Evolutionary conservation across 352 stramenopile genomes (phyloP).

Genomic region (Phytophthora quininea): DNA sequence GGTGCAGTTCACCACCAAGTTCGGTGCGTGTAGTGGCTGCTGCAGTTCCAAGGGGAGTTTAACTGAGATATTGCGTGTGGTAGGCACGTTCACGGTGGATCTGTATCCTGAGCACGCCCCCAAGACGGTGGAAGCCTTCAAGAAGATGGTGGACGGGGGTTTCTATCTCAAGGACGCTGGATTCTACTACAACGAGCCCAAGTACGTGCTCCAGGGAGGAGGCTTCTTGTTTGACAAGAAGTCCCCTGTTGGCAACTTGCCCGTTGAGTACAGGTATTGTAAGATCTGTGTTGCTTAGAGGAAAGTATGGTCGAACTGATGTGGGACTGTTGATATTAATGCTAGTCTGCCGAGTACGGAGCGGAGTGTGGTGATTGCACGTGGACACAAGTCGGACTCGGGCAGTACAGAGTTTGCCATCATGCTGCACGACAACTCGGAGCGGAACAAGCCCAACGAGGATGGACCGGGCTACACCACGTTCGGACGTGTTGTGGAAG

Average conservation of each 20-base stretch:
- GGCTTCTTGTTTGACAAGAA: slow-evolving; percentile 75
- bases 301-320: slow-evolving; percentile 14
- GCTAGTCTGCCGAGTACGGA: slow-evolving; percentile 71
- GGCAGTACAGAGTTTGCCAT: slow-evolving; percentile 86
- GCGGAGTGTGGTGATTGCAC: slow-evolving; percentile 84
- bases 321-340: neutral
- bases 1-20: slow-evolving; percentile 82
- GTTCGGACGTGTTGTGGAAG: slow-evolving; percentile 78
- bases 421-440: slow-evolving; percentile 86
- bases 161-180: slow-evolving; percentile 79
- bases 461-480: slow-evolving; percentile 77
- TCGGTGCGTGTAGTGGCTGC: slow-evolving; percentile 40
- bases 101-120: slow-evolving; percentile 82
- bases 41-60: neutral
- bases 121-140: slow-evolving; percentile 74
- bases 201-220: slow-evolving; percentile 81
- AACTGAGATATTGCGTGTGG: neutral
- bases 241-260: slow-evolving; percentile 70
- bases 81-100: slow-evolving; percentile 77
- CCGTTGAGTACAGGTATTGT: slow-evolving; percentile 64
- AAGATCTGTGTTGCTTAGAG: slow-evolving; percentile 7
- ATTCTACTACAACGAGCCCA: slow-evolving; percentile 88
- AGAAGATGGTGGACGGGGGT: slow-evolving; percentile 62
- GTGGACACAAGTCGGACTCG: slow-evolving; percentile 67
- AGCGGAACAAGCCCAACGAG: slow-evolving; percentile 63